Conservation (phyloP, 768 basidiomycete species). For the Suillus spraguei region DNA sequence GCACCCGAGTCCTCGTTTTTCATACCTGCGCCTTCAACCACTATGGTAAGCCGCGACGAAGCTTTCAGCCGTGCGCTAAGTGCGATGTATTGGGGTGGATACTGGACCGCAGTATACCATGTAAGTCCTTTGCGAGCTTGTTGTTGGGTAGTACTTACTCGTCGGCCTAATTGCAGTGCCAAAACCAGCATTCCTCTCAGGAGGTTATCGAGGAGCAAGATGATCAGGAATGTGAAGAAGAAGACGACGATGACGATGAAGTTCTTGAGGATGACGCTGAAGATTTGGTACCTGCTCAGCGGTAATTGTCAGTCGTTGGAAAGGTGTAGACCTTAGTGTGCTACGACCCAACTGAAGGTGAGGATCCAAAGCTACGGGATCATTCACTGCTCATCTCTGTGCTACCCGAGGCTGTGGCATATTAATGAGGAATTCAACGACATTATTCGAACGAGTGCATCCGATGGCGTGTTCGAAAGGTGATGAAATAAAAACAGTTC, state of each 20-base stretch:
- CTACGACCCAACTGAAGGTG: slow-evolving; percentile 2
- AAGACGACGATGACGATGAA: slow-evolving; percentile 28
- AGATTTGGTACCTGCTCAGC: slow-evolving; percentile 32
- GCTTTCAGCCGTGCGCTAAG: slow-evolving; percentile 74
- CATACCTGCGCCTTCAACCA: slow-evolving; percentile 35
- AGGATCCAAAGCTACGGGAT: not conserved
- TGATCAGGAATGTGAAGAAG: slow-evolving; percentile 30
- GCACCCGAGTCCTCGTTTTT: slow-evolving; percentile 21
- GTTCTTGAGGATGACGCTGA: slow-evolving; percentile 28
- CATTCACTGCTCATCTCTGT: not conserved
- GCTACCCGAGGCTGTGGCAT: not conserved
- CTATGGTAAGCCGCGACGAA: slow-evolving; percentile 64
- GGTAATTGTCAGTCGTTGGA: slow-evolving; percentile 18
- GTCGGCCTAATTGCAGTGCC: slow-evolving; percentile 31
- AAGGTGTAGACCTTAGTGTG: no score
- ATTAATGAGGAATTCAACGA: not conserved
- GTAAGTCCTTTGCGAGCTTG: slow-evolving; percentile 43
- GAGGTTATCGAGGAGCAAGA: slow-evolving; percentile 26
- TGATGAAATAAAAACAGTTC: not conserved
- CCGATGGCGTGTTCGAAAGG: not conserved
- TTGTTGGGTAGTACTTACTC: not conserved
- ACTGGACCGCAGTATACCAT: slow-evolving; percentile 87
- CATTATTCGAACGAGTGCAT: not conserved
- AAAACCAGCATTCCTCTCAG: slow-evolving; percentile 26
- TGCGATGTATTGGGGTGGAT: slow-evolving; percentile 87